Percentiles rank a stretch among this genome's conserved stretches.
Conservation (phyloP, 768 basidiomycete species). For the Amanita pallidorosea region DNA sequence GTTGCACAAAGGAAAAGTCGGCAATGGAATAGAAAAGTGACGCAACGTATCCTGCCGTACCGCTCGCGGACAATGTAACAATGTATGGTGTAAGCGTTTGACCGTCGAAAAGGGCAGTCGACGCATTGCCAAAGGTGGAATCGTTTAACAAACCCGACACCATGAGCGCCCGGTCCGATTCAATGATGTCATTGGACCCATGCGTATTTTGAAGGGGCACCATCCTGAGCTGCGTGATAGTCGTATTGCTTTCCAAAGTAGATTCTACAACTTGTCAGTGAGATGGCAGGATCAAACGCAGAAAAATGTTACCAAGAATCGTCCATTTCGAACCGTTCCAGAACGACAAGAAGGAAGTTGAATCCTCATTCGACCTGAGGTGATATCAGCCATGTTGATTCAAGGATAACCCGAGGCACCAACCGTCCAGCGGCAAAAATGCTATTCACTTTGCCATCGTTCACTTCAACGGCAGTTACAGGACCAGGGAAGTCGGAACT, state of each 20-base stretch:
- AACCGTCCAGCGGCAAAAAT: conserved; percentile 87
- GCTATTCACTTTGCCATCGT: conserved; percentile 69
- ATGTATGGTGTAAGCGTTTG: conserved; percentile 75
- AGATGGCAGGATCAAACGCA: neutral
- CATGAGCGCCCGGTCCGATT: conserved; percentile 83
- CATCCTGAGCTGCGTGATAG: conserved; percentile 77
- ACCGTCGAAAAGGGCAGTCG: conserved; percentile 85
- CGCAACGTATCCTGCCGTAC: conserved; percentile 59
- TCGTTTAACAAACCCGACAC: conserved; percentile 72
- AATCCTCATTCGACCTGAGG: conserved; percentile 43
- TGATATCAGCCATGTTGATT: conserved; percentile 1
- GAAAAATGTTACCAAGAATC: conserved; percentile 37
- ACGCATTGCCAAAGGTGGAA: conserved; percentile 64
- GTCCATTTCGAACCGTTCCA: conserved; percentile 83
- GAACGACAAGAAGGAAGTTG: conserved; percentile 61
- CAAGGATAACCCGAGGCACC: conserved; percentile 16
- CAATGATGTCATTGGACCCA: conserved; percentile 53
- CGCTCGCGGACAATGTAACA: conserved; percentile 51
- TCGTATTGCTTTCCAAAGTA: conserved; percentile 41
- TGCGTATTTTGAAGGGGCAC: conserved; percentile 84
- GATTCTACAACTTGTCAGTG: conserved; percentile 31
- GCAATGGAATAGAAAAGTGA: conserved; percentile 78
- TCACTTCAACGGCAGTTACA: conserved; percentile 80
- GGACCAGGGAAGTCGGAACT: conserved; percentile 70
- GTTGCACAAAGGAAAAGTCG: conserved; percentile 63